Percentiles rank a stretch among this genome's conserved stretches.
These are phyloP conservation scores for Collybiopsis luxurians DNA, from an alignment of 768 basidiomycete genomes.

Conservation along the genomic window DNA sequence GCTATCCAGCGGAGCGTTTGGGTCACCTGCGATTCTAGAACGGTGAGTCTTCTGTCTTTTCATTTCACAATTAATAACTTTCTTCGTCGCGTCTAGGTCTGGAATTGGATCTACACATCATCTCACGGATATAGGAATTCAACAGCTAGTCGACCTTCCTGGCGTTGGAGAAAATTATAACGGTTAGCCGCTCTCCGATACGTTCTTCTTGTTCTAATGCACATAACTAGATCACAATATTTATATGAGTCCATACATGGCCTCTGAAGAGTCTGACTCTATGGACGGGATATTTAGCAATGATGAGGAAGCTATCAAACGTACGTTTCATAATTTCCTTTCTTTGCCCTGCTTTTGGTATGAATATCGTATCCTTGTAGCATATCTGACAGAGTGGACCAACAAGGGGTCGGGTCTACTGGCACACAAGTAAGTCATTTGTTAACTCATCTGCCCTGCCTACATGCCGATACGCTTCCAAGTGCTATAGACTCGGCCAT, in stretches of 20 bases:
- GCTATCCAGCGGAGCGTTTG: constrained; percentile 28
- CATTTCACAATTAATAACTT: neutral
- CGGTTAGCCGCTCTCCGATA: constrained; percentile 12
- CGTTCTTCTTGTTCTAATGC: neutral
- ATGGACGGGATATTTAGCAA: constrained; percentile 29
- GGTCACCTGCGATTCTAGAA: constrained; percentile 32
- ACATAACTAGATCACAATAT: constrained; percentile 16
- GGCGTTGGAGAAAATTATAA: constrained; percentile 51
- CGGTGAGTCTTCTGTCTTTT: constrained; percentile 12
- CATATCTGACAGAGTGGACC: constrained; percentile 2
- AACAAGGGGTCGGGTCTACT: constrained; percentile 1
- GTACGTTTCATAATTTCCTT: constrained; percentile 14
- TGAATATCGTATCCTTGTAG: neutral
- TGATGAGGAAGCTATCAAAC: constrained; percentile 21
- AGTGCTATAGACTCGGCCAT: constrained; percentile 36
- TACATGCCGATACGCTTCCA: neutral
- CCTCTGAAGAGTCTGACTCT: constrained; percentile 26
- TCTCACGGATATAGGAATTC: constrained; percentile 34
- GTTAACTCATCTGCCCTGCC: no score
- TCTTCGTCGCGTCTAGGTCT: constrained; percentile 21
- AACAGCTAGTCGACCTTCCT: constrained; percentile 42
- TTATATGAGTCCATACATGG: constrained; percentile 22
- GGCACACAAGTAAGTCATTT: neutral
- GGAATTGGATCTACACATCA: constrained; percentile 46
- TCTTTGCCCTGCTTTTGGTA: neutral